These are phyloP conservation scores for Sporothrix sp. DNA, from an alignment of 2,329 filamentous ascomycete genomes.

Conservation along the genomic window DNA sequence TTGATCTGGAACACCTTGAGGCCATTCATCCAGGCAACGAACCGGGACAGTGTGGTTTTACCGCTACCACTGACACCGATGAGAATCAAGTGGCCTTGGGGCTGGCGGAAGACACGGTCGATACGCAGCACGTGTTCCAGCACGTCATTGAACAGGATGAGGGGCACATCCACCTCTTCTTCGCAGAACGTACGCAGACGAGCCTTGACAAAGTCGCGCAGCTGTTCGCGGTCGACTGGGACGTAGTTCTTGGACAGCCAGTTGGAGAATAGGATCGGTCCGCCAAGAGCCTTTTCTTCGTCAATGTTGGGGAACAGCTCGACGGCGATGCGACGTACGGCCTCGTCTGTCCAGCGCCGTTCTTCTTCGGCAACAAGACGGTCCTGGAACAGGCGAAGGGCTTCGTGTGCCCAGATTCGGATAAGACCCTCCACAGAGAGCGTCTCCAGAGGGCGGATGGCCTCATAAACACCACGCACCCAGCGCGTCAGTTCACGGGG, in stretches of 20 bases:
- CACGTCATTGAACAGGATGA: constrained; percentile 99
- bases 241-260: constrained; percentile 99
- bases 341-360: constrained; percentile 86
- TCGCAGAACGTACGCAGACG: constrained; percentile 97
- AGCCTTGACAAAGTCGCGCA: constrained; percentile 95
- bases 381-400: constrained; percentile 92
- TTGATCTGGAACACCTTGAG: constrained; percentile 99
- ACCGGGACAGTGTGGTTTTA: constrained; percentile 95
- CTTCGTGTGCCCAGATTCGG: constrained; percentile 97
- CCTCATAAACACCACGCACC: constrained; percentile 96
- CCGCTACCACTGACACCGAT: constrained; percentile 98
- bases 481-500: constrained; percentile 96
- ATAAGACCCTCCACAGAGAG: constrained; percentile 85
- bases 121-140: constrained; percentile 96
- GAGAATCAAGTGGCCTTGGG: constrained; percentile 93
- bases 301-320: constrained; percentile 95
- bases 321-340: constrained; percentile 74
- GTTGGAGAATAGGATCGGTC: constrained; percentile 96
- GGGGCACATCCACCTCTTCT: constrained; percentile 95
- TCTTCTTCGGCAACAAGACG: constrained; percentile 91
- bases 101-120: constrained; percentile 95
- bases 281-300: constrained; percentile 75
- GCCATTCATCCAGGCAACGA: constrained; percentile 99
- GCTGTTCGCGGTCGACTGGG: constrained; percentile 86
- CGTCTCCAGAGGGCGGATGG: constrained; percentile 82